Conservation (phyloP, 2,329 filamentous ascomycete genomes). For the Kalaharituber pfeilii region DNA sequence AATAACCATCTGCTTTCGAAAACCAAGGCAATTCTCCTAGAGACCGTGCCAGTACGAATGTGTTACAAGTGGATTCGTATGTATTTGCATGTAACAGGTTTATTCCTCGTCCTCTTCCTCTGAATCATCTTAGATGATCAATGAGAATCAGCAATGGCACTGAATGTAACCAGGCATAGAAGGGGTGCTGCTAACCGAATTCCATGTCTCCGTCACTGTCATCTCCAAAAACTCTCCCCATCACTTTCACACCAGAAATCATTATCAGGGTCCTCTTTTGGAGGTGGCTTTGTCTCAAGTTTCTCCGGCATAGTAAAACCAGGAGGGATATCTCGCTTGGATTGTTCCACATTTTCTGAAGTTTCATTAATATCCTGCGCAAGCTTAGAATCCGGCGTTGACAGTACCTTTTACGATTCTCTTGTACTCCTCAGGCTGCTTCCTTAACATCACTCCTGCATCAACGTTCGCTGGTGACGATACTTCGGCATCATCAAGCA, state of each 20-base stretch:
- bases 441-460: conserved; percentile 69
- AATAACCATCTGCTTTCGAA: no score
- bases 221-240: conserved; percentile 21
- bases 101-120: not conserved
- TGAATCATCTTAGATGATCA: not conserved
- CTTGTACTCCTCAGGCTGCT: conserved; percentile 52
- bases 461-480: conserved; percentile 91
- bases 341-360: conserved; percentile 49
- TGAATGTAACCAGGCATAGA: not conserved
- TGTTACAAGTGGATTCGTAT: no score
- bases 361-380: conserved; percentile 30
- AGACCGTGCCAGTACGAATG: no score
- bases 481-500: conserved; percentile 87
- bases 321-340: conserved; percentile 60
- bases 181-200: conserved; percentile 15
- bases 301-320: conserved; percentile 60
- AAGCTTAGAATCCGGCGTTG: not conserved
- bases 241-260: conserved; percentile 70
- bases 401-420: conserved; percentile 25
- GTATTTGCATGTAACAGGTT: no score
- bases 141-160: no score
- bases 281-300: conserved; percentile 41
- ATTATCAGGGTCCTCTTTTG: conserved; percentile 50
- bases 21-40: no score
- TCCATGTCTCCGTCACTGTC: conserved; percentile 22